A percentile compares a stretch with the other conserved stretches of the same genome.
These are phyloP conservation scores for Chlamydomonas applanata DNA, from an alignment of 139 green algal species.

Conservation along the genomic window DNA sequence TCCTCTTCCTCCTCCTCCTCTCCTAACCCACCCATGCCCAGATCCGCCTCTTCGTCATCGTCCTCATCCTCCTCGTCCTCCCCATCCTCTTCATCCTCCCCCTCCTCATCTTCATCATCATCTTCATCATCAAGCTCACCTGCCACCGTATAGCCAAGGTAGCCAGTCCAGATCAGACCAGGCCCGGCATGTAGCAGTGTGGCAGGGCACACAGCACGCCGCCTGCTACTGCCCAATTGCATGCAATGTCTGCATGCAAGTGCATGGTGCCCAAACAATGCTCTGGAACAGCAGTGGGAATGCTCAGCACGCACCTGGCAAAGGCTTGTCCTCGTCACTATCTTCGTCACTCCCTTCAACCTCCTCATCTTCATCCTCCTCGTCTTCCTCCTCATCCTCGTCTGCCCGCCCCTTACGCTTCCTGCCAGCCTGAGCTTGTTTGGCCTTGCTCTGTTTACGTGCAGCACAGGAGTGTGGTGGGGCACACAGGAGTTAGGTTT, in stretches of 20 bases:
- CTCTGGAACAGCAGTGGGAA: neutral
- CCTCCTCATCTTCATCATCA: constrained; percentile 24
- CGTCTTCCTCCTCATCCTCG: constrained; percentile 25
- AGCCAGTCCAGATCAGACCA: neutral
- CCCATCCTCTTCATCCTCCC: constrained; percentile 23
- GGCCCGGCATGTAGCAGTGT: neutral
- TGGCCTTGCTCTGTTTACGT: neutral
- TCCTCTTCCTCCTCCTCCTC: constrained; percentile 6
- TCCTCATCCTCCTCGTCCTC: constrained; percentile 22
- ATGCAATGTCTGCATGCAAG: too few relatives aligned
- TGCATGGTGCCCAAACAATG: too few relatives aligned
- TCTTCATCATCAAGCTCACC: constrained; percentile 48
- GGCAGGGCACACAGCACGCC: neutral
- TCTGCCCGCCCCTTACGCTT: constrained; percentile 27
- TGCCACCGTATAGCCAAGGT: too few relatives aligned
- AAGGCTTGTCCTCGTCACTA: constrained; percentile 30
- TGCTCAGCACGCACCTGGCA: constrained; percentile 33
- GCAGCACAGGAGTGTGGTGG: too few relatives aligned
- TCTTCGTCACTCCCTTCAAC: constrained; percentile 22
- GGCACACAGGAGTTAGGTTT: neutral
- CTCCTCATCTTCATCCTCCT: constrained; percentile 29
- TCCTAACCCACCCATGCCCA: constrained; percentile 3
- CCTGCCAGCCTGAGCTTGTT: neutral
- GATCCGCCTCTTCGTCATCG: constrained; percentile 4
- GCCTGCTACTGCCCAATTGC: too few relatives aligned